phyloP scores from a whole-genome alignment of 305 asterid genomes.

The Plantago rigida region DNA sequence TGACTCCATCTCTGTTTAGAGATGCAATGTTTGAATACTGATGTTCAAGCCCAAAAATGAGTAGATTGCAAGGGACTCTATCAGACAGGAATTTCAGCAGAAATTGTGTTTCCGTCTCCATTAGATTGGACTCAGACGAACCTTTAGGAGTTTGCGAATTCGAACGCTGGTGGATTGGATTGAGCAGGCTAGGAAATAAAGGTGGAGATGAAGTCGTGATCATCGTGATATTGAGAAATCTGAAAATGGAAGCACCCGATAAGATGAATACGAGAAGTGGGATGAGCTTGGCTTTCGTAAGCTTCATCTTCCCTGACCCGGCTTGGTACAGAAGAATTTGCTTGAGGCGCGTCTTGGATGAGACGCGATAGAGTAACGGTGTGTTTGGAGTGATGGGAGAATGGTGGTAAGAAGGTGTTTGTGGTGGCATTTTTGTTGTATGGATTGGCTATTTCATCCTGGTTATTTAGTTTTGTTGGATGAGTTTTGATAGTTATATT shows the following conservation, averaged over 20 bases:
- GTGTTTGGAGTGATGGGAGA: conserved; percentile 31
- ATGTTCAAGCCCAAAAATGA: conserved; percentile 51
- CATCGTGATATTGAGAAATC: conserved; percentile 48
- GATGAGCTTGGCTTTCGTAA: conserved; percentile 44
- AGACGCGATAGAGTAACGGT: conserved; percentile 30
- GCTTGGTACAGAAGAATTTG: conserved; percentile 23
- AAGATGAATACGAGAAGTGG: conserved; percentile 48
- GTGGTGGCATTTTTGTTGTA: conserved; percentile 52
- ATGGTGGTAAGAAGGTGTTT: conserved; percentile 27
- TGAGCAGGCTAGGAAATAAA: conserved; percentile 20
- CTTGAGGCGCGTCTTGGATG: conserved; percentile 29
- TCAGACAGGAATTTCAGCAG: conserved; percentile 39
- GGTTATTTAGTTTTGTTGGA: conserved; percentile 8
- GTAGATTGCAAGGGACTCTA: conserved; percentile 58
- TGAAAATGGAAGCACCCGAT: conserved; percentile 44
- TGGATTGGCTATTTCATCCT: conserved; percentile 24
- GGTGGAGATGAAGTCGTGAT: conserved; percentile 33
- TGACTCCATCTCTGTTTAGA: conserved; percentile 47
- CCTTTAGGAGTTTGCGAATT: not conserved
- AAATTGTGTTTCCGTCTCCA: conserved; percentile 51
- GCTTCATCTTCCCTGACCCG: conserved; percentile 35
- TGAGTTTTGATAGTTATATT: conserved; percentile 10
- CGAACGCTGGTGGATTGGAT: conserved; percentile 13
- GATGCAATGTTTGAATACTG: conserved; percentile 41
- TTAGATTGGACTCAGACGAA: conserved; percentile 14